Base-by-base conservation (phyloP, 2,329 filamentous ascomycete species). In the Botryosphaeria dothidea region DNA sequence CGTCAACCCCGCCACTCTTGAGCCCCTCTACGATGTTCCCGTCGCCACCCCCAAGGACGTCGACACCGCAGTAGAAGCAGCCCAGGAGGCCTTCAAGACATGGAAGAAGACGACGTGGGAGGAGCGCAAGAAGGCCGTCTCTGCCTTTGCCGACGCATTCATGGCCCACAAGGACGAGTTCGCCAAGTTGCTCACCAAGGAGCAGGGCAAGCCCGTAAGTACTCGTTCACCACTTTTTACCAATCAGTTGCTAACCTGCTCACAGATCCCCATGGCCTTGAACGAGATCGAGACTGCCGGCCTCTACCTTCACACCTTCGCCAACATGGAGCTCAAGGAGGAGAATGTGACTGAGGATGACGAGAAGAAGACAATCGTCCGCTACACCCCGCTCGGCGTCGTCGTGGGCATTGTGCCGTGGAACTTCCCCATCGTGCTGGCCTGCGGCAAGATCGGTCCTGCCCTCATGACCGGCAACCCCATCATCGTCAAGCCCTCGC, bases 401-500 rank as follows among this genome's bases (percentile, higher is more conserved):
- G 79, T 82, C 56, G 75, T 70, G 3, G 73, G 72, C 36, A 77
- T 76, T 23, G 71, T 74, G 41, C 74, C 74, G 2, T 84, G 80
- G 77, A 84, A 84, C 73, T 82, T 83, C 66, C 84, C 85, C 4
- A 71, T 87, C n/a, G 70, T 80, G 19, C 76, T 86, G 8, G 79
- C 79, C 2, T 64, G 75, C 9, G 79, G 80, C 51, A 90, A 90
- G 72, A 77, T 89, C 21, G 82, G 80, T 0, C 84, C 86, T 0
- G 84, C 85, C 1, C 69, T 90, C 0, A 69, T 88, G 19, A 85
- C 86, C 0, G 85, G 85, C 9, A 86, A 86, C 63, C 75, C 78
- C 0, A 74, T 87, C 51, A 85, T 88, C 58, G 72, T 86, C 67
- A 87, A 87, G 72, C 84, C 84, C 1, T 86, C 83, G 9, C 80